phyloP scores from a whole-genome alignment of 306 rosid genomes.

The Trifolium dubium region DNA sequence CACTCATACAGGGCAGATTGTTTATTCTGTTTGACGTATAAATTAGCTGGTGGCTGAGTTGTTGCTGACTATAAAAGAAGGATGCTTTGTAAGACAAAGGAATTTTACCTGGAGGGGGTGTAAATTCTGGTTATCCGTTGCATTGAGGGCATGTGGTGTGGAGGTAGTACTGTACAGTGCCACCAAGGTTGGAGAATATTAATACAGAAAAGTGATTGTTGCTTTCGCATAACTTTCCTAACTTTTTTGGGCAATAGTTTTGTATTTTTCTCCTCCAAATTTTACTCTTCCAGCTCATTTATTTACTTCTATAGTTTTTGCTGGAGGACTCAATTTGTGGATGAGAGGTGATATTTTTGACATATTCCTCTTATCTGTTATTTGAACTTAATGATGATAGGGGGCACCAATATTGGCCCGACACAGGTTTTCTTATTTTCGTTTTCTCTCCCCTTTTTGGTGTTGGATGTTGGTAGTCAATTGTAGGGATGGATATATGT shows the following conservation, averaged over 20 bases:
- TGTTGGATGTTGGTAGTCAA: slow-evolving; percentile 36
- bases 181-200: slow-evolving; percentile 45
- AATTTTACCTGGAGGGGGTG: slow-evolving; percentile 45
- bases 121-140: slow-evolving; percentile 48
- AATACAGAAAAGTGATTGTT: slow-evolving; percentile 51
- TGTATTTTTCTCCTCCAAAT: slow-evolving; percentile 45
- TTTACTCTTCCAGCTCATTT: slow-evolving; percentile 40
- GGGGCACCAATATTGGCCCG: slow-evolving; percentile 57
- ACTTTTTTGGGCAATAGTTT: slow-evolving; percentile 58
- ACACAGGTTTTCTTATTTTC: slow-evolving; percentile 30
- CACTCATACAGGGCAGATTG: slow-evolving; percentile 36
- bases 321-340: slow-evolving; percentile 15
- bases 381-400: slow-evolving; percentile 48
- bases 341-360: slow-evolving; percentile 30
- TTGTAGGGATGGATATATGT: slow-evolving; percentile 36
- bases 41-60: slow-evolving; percentile 54
- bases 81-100: slow-evolving; percentile 37
- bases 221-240: slow-evolving; percentile 58
- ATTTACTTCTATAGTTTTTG: slow-evolving; percentile 32
- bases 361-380: slow-evolving; percentile 34
- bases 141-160: slow-evolving; percentile 47
- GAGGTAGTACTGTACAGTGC: slow-evolving; percentile 62
- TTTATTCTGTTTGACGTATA: slow-evolving; percentile 45
- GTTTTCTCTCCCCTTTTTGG: not conserved
- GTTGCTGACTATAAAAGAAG: slow-evolving; percentile 41